Percentiles rank a stretch among this genome's conserved stretches.
Evolutionary conservation across 2,329 filamentous ascomycete genomes (phyloP).

Genomic region (Davidsoniella neocaledoniae): DNA sequence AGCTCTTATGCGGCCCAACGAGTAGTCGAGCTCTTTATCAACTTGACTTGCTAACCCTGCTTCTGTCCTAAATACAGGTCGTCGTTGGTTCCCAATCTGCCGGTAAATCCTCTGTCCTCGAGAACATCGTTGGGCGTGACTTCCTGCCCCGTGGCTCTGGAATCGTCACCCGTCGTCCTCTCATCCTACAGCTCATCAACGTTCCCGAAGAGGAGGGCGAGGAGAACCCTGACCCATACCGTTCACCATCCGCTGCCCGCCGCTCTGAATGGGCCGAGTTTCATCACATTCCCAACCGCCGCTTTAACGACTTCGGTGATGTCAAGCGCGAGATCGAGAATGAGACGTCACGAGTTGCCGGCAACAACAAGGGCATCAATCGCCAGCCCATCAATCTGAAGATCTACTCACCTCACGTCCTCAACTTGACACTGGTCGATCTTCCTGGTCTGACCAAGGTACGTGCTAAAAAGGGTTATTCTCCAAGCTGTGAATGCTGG

Average conservation of each 20-base stretch:
- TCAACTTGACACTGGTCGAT: constrained; percentile 93
- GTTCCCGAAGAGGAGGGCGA: constrained; percentile 61
- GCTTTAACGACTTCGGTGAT: constrained; percentile 79
- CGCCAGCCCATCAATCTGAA: constrained; percentile 95
- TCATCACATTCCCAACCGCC: constrained; percentile 78
- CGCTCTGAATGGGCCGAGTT: constrained; percentile 82
- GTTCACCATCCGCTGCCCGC: constrained; percentile 52
- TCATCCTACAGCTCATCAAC: constrained; percentile 97
- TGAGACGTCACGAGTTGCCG: constrained; percentile 79
- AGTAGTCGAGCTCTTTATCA: neutral
- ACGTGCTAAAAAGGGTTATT: constrained; percentile 14
- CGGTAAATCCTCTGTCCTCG: constrained; percentile 93
- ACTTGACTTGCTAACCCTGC: neutral
- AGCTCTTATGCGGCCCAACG: too few relatives aligned
- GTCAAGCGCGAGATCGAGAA: constrained; percentile 95
- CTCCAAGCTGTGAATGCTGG: neutral
- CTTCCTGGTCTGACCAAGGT: constrained; percentile 91
- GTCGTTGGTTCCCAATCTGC: constrained; percentile 97
- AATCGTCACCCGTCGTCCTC: constrained; percentile 83
- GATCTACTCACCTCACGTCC: constrained; percentile 91
- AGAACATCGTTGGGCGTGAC: constrained; percentile 96
- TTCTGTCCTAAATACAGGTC: constrained; percentile 41
- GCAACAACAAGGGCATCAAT: constrained; percentile 97
- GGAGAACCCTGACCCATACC: constrained; percentile 55
- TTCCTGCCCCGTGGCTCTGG: constrained; percentile 92